Percentiles rank a stretch among this genome's conserved stretches.
These are phyloP conservation scores for Collybia nuda DNA, from an alignment of 768 basidiomycete genomes.

Conservation along the genomic window DNA sequence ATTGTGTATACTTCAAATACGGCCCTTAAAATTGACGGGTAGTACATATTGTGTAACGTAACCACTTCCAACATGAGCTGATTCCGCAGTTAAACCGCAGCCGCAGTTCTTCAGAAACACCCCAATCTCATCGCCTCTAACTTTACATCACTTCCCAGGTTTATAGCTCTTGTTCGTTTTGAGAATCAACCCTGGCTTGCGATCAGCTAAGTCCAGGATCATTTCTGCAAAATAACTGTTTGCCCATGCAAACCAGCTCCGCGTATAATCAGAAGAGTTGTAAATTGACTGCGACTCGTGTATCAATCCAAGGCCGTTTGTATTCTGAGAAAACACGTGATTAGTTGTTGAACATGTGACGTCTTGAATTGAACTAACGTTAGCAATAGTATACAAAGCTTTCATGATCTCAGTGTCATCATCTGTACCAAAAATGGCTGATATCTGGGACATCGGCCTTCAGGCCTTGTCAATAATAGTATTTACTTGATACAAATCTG, in stretches of 20 bases:
- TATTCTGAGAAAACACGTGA: slow-evolving; percentile 46
- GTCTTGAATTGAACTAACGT: slow-evolving; percentile 43
- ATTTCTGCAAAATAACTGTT: slow-evolving; percentile 85
- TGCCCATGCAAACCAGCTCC: slow-evolving; percentile 83
- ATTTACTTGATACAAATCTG: background rate
- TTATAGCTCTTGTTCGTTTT: slow-evolving; percentile 52
- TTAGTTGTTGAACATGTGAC: too few relatives aligned
- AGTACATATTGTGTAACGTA: too few relatives aligned
- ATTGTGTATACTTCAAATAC: background rate
- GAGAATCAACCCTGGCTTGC: slow-evolving; percentile 72
- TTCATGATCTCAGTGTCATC: slow-evolving; percentile 67
- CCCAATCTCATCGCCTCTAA: background rate
- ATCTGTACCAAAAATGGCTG: slow-evolving; percentile 72
- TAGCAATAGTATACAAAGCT: slow-evolving; percentile 63
- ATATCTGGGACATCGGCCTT: slow-evolving; percentile 82
- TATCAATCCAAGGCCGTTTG: slow-evolving; percentile 71
- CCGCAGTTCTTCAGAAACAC: background rate
- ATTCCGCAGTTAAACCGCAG: slow-evolving; percentile 9
- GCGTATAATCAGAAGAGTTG: slow-evolving; percentile 54
- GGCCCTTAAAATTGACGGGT: too few relatives aligned
- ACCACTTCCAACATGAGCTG: background rate
- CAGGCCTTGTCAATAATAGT: background rate
- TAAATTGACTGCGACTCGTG: slow-evolving; percentile 75
- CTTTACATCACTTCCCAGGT: slow-evolving; percentile 39
- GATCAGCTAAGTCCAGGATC: slow-evolving; percentile 71